Evolutionary conservation across 495 filamentous ascomycete species (phyloP).

Genomic region (Tuber microsphaerosporum): DNA sequence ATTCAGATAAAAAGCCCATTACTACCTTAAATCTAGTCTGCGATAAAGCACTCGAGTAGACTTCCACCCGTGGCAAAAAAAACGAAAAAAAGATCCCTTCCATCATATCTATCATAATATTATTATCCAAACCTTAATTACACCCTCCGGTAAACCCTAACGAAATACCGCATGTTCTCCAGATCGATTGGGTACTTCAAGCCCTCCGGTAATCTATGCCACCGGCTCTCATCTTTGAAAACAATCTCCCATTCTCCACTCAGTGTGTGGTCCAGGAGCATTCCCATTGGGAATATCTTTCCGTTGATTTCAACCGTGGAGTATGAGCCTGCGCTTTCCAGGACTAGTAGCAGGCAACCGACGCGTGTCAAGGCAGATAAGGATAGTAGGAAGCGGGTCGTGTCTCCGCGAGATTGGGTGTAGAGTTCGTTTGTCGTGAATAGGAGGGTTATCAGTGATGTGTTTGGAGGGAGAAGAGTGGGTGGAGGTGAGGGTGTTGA

Average conservation of each 20-base stretch:
- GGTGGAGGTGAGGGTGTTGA: slow-evolving; percentile 15
- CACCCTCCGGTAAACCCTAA: slow-evolving; percentile 35
- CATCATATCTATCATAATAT: no score
- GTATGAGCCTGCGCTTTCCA: slow-evolving; percentile 90
- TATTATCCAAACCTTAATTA: slow-evolving; percentile 9
- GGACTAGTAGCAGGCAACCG: slow-evolving; percentile 68
- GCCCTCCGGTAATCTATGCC: slow-evolving; percentile 66
- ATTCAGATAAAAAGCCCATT: background rate
- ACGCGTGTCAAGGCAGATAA: slow-evolving; percentile 52
- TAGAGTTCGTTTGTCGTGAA: slow-evolving; percentile 98
- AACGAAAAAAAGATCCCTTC: background rate
- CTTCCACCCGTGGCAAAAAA: background rate
- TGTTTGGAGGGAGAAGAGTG: slow-evolving; percentile 27
- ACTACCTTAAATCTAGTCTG: background rate
- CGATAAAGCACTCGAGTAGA: background rate
- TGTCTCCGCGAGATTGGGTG: slow-evolving; percentile 60
- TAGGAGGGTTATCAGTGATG: slow-evolving; percentile 66
- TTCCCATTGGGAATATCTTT: slow-evolving; percentile 85
- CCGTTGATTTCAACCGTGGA: slow-evolving; percentile 64
- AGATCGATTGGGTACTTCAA: slow-evolving; percentile 74
- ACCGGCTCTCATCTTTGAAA: slow-evolving; percentile 63
- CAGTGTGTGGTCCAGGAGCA: slow-evolving; percentile 78
- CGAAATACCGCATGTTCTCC: slow-evolving; percentile 81
- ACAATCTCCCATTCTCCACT: slow-evolving; percentile 61
- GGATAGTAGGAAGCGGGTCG: slow-evolving; percentile 65